Evolutionary conservation across 2,329 filamentous ascomycete species (phyloP).

Genomic region (Nemania sp.): DNA sequence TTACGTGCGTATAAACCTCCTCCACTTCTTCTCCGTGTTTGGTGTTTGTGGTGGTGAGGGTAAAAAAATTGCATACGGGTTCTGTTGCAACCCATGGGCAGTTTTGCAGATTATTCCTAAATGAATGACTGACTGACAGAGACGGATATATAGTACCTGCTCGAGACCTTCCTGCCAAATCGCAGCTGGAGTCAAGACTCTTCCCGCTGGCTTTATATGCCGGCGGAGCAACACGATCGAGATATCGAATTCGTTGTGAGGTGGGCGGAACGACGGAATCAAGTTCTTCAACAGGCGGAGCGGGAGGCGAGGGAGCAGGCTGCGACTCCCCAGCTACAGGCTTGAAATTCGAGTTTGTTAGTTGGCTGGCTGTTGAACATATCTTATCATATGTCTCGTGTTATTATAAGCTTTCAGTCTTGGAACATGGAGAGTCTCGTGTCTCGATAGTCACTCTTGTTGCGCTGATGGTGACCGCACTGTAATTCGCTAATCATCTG

Average conservation of each 20-base stretch:
- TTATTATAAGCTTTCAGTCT: neutral
- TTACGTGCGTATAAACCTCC: slow-evolving; percentile 41
- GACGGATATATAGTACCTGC: slow-evolving; percentile 46
- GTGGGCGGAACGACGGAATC: slow-evolving; percentile 31
- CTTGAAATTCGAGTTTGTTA: neutral
- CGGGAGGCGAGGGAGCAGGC: neutral
- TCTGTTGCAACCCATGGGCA: too few relatives aligned
- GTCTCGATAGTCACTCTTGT: too few relatives aligned
- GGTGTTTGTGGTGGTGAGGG: too few relatives aligned
- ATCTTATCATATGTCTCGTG: too few relatives aligned
- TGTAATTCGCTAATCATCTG: too few relatives aligned
- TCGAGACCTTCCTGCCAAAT: slow-evolving; percentile 60
- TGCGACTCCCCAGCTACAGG: neutral
- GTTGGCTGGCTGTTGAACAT: neutral
- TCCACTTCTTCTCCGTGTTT: neutral
- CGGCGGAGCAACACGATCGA: slow-evolving; percentile 44
- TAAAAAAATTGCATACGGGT: too few relatives aligned
- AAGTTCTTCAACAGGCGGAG: slow-evolving; percentile 3
- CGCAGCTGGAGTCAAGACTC: slow-evolving; percentile 54
- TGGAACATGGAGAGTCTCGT: neutral
- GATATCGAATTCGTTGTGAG: slow-evolving; percentile 42
- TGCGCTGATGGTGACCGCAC: too few relatives aligned
- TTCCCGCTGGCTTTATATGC: slow-evolving; percentile 53
- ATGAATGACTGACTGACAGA: neutral
- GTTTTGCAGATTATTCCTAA: neutral